Percentiles rank a stretch among this genome's conserved stretches.
phyloP scores from a whole-genome alignment of 345 rosid species.

The Populus alba region DNA sequence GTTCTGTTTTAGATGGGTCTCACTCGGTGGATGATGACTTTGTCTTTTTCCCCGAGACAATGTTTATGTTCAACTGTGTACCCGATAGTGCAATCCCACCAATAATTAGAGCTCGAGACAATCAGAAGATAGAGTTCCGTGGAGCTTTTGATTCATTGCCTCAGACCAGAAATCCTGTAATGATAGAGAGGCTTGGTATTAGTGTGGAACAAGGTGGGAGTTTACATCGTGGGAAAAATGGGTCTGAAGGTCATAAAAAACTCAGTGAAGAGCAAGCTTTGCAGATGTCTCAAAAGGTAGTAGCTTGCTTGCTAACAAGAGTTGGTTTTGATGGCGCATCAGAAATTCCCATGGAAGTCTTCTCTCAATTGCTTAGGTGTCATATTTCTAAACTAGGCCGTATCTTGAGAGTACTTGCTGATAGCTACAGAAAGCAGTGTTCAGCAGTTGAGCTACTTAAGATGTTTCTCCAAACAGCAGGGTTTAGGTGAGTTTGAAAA shows the following conservation, averaged over 20 bases:
- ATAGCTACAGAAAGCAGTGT: conserved; percentile 79
- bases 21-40: conserved; percentile 53
- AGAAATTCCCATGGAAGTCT: conserved; percentile 74
- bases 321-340: conserved; percentile 78
- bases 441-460: conserved; percentile 75
- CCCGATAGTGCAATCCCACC: conserved; percentile 72
- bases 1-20: conserved; percentile 42
- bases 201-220: conserved; percentile 70
- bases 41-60: conserved; percentile 69
- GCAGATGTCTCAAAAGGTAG: conserved; percentile 58
- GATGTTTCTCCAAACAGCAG: conserved; percentile 79
- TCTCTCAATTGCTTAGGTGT: conserved; percentile 65
- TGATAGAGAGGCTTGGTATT: conserved; percentile 85
- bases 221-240: conserved; percentile 52
- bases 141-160: conserved; percentile 81
- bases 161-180: conserved; percentile 64
- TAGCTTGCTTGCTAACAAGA: conserved; percentile 52
- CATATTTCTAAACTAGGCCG: conserved; percentile 72
- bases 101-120: conserved; percentile 34
- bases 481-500: conserved; percentile 49
- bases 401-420: conserved; percentile 67
- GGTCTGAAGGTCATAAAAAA: conserved; percentile 40
- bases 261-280: conserved; percentile 70
- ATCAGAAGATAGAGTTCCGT: conserved; percentile 48
- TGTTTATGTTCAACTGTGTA: conserved; percentile 72